Base-by-base conservation (phyloP, 2,329 filamentous ascomycete species). In the Alternaria ethzedia region DNA sequence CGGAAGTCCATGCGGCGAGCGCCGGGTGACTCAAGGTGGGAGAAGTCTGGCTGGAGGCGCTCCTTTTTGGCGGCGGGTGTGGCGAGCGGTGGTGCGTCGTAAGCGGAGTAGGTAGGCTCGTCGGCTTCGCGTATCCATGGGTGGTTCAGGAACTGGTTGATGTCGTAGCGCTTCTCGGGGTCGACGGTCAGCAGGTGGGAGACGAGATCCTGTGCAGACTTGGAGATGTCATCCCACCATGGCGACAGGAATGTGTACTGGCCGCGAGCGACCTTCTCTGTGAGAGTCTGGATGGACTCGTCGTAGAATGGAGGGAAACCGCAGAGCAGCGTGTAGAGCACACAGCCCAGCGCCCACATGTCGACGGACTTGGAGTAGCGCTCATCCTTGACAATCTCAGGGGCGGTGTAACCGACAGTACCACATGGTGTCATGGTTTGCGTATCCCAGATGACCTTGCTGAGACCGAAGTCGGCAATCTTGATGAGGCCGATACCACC, bases 371-470 rank as follows among this genome's bases (percentile, higher is more conserved):
- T 99, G 41, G 95, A 98, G 81, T 99, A 99, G 21, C 94, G 89
- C 82, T 99, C 96, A 81, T 99, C 96, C 82, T 98, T 98, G 79
- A 99, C 96, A 67, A 99, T 99, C 78, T 99, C 96, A 8, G 96
- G 96, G 4, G 96, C 96, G 5, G 96, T 98, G 82, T 99, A 99
- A 46, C 96, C 96, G 61, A 98, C 96, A 0, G 96, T 99, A 61
- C 96, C 96, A 79, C 96, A 99, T n/a, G 96, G 96, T 4, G 96
- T 99, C 93, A 97, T 98, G 10, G 96, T 99, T 78, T 97, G 92
- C 71, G 89, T 96, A 74, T 98, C 96, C 96, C 96, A 99, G 15
- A 99, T 93, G 70, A 99, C 92, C 83, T 99, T 99, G 67, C 95
- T 97, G 10, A 99, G 85, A 59, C 96, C 96, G 78, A 99, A 99